A percentile compares a stretch with the other conserved stretches of the same genome.
These are phyloP conservation scores for Tritrichomonas foetus DNA, from an alignment of 208 protist species.

Conservation along the genomic window DNA sequence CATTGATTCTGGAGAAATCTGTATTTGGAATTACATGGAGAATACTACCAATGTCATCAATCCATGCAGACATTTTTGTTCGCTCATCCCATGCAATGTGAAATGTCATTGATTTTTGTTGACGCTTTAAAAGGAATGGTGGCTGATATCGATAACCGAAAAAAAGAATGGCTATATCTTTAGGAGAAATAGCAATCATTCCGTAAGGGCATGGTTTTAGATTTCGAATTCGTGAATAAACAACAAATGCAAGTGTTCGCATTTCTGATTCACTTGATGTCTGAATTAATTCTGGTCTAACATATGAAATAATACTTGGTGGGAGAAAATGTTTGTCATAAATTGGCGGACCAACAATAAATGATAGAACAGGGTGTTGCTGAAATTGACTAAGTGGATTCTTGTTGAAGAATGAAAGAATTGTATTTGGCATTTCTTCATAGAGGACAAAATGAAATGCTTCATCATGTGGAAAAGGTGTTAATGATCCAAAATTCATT, in stretches of 20 bases:
- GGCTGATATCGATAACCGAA: slow-evolving; percentile 17
- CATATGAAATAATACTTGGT: background rate
- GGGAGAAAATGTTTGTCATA: background rate
- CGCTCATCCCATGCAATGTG: background rate
- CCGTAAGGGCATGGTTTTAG: background rate
- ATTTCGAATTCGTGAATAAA: background rate
- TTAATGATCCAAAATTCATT: background rate
- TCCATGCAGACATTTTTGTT: background rate
- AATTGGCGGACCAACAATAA: background rate
- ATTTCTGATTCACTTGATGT: background rate
- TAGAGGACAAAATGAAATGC: background rate
- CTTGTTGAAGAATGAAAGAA: background rate
- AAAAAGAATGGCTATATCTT: background rate
- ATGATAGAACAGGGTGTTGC: background rate
- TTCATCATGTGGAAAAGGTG: background rate
- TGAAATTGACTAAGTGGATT: background rate
- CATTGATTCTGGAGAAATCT: background rate
- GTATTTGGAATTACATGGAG: background rate
- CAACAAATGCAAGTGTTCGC: slow-evolving; percentile 1
- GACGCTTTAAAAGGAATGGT: background rate
- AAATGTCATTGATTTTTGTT: background rate
- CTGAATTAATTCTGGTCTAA: background rate
- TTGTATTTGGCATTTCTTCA: background rate
- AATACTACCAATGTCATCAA: background rate
- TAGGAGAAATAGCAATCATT: background rate